Base-by-base conservation (phyloP, 441 rosid genomes). In the Manihot esculenta region DNA sequence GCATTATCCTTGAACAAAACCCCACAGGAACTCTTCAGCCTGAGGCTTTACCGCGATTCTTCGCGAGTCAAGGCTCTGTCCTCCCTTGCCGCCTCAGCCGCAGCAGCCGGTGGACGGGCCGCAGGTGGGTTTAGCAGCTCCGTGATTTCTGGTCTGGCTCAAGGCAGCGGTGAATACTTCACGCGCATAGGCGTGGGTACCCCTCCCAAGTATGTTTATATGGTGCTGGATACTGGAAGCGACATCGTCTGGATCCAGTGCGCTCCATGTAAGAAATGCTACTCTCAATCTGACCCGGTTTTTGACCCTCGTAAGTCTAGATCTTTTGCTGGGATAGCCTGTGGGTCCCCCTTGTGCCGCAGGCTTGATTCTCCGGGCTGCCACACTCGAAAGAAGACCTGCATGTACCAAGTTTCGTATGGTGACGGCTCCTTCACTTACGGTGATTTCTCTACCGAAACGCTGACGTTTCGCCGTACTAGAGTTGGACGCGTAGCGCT, bases 231-330 rank as follows among this genome's bases (percentile, higher is more conserved):
- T 77, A 94, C 99, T 0, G 97, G 99, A 42, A 90, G 97, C 83
- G 99, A 94, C 82, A 78, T 92, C 78, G 89, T 90, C 42, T 94
- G 99, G 99, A 78, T 94, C 62, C 99, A 94, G 74, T 92, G 97
- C 65, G 80, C 92, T 47, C 99, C 99, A 7, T 92, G 99, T 72
- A 81, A 74, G 73, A 91, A 68, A 44, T 94, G 99, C 75, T 94
- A 92, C 78, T 75, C 95, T 42, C 97, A 94, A 60, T 60, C 89
- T 41, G 97, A 94, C 77, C 95, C 95, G 48, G 66, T 90, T 15
- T 94, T 94, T 64, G 74, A 94, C 77, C 99, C 99, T 24, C 59
- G 76, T 5, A 90, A 79, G 48, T 92, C 99, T 1, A 83, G 76
- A 15, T 81, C 97, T 18, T 92, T 49, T 73, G 73, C 81, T 23